Base-by-base conservation (phyloP, 2,329 filamentous ascomycete species). In the Annulohypoxylon truncatum region DNA sequence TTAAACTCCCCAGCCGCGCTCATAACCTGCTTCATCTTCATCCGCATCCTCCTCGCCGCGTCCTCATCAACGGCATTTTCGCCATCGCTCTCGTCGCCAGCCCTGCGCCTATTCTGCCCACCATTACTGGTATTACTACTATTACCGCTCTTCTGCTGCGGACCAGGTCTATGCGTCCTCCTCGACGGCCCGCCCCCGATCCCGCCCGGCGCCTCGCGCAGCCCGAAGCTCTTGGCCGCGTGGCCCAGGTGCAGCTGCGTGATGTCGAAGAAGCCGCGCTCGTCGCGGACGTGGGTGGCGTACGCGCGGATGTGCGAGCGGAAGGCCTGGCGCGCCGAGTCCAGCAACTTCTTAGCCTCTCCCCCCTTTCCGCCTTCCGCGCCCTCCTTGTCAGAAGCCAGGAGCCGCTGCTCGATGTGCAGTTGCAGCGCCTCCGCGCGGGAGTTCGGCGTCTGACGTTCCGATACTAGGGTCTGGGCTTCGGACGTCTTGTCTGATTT, bases 231-330 rank as follows among this genome's bases (percentile, higher is more conserved):
- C 83, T 99, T 99, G 6, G 95, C 95, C 70, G 96, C 83, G 82
- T 99, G 96, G 2, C 96, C 96, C 6, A 98, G 82, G 78, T 99
- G 96, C 48, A 99, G 82, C 74, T 92, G 88, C 65, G 93, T 94
- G 79, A 97, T 96, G 78, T 98, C 92, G 78, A 99, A 99, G 77
- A 92, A 94, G 55, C 84, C 83, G 55, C 96, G 87, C 81, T 99
- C 96, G 44, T 90, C 90, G 28, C 92, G 90, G 26, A 95, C 88
- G 79, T 99, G 96, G 0, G 96, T 99, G 2, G 96, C 94, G 77
- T 99, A 99, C 0, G 96, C 96, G 58, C 96, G 87, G 58, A 99
- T 90, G 75, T 98, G 94, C 53, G 92, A 96, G 76, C 96, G 93
- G 82, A 92, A 99, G 0, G 91, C 96, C 71, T 92, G 89, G 18